Conservation (phyloP, 2,329 filamentous ascomycete species). For the Fusarium ambrosium region DNA sequence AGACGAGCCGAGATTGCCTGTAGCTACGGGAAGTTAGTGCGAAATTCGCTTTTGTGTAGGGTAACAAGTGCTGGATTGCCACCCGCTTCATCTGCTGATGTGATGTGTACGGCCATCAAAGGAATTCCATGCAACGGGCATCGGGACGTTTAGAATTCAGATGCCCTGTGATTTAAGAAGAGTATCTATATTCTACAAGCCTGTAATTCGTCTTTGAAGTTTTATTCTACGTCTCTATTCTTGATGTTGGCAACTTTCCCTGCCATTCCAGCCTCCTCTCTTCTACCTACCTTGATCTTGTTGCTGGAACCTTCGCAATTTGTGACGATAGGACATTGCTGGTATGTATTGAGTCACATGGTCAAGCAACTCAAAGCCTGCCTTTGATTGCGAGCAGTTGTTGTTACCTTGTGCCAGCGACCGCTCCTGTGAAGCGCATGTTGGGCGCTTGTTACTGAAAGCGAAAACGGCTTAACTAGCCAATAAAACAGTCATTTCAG, state of each 20-base stretch:
- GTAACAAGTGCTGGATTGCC: neutral
- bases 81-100: neutral
- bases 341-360: neutral
- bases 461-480: neutral
- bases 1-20: neutral
- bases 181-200: neutral
- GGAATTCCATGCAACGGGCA: neutral
- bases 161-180: rapidly evolving
- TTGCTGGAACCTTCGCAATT: neutral
- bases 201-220: neutral
- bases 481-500: neutral
- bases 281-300: neutral
- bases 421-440: neutral
- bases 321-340: neutral
- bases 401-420: neutral
- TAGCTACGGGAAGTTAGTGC: neutral
- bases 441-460: neutral
- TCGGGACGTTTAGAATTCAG: neutral
- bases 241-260: neutral
- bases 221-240: neutral
- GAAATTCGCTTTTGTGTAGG: neutral
- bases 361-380: neutral
- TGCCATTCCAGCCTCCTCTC: neutral
- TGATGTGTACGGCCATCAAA: neutral
- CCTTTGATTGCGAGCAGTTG: neutral